A percentile compares a stretch with the other conserved stretches of the same genome.
phyloP scores from a whole-genome alignment of 306 rosid genomes.

The Cicer pinnatifidum region DNA sequence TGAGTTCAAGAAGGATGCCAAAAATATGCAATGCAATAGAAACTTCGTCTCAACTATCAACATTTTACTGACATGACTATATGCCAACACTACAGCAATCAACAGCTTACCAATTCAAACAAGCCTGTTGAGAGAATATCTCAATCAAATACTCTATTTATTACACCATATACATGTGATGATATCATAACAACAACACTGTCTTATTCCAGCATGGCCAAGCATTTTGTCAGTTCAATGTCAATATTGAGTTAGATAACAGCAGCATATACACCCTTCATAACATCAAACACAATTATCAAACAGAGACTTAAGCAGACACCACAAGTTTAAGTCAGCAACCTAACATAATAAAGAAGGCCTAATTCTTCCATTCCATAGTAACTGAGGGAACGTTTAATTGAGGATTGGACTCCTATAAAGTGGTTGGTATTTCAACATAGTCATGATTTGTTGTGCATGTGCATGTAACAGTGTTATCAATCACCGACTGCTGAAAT shows the following conservation, averaged over 20 bases:
- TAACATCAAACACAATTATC: conserved; percentile 6
- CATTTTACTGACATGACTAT: background rate
- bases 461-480: background rate
- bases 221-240: background rate
- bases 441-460: background rate
- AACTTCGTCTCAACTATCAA: background rate
- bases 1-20: background rate
- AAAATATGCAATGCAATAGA: background rate
- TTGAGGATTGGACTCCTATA: background rate
- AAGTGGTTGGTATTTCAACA: background rate
- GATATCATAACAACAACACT: background rate
- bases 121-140: background rate
- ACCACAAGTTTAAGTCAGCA: background rate
- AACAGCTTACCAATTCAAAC: background rate
- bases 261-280: background rate
- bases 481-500: too few relatives aligned
- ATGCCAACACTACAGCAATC: background rate
- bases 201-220: background rate
- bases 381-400: background rate
- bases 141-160: too few relatives aligned
- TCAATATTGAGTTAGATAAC: background rate
- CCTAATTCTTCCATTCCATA: background rate
- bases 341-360: background rate
- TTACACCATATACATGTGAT: background rate
- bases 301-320: background rate